Evolutionary conservation across 768 basidiomycete genomes (phyloP).

Genomic region (Lactarius trivialis): DNA sequence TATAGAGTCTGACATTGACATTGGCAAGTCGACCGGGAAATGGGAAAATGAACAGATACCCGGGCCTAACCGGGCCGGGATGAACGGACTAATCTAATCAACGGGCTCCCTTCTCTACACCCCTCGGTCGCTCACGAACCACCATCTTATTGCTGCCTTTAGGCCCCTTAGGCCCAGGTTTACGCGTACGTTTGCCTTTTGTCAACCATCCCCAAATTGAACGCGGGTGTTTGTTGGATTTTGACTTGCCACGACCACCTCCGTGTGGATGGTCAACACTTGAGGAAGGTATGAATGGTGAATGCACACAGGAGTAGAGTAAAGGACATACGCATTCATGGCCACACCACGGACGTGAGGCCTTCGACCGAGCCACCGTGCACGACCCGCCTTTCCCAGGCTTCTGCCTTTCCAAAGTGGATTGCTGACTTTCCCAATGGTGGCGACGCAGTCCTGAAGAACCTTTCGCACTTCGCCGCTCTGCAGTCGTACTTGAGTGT

Average conservation of each 20-base stretch:
- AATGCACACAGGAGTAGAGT: background rate
- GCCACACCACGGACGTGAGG: conserved; percentile 91
- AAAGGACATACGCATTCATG: conserved; percentile 77
- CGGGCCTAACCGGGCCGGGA: conserved; percentile 1
- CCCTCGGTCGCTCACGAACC: conserved; percentile 76
- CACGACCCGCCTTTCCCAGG: conserved; percentile 88
- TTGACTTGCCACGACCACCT: conserved; percentile 96
- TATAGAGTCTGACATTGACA: conserved; percentile 12
- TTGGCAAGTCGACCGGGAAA: background rate
- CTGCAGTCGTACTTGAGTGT: conserved; percentile 78
- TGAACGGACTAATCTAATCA: background rate
- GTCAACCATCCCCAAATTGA: conserved; percentile 91
- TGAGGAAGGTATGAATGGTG: conserved; percentile 9
- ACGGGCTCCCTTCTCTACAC: conserved; percentile 42
- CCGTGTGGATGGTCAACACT: conserved; percentile 93
- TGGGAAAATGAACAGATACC: background rate
- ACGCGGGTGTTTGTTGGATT: conserved; percentile 90
- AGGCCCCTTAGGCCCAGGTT: conserved; percentile 85
- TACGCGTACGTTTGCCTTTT: conserved; percentile 88
- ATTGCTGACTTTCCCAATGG: conserved; percentile 90
- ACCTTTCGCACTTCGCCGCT: conserved; percentile 91
- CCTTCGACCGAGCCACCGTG: conserved; percentile 78
- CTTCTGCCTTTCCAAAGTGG: conserved; percentile 77
- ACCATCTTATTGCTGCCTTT: conserved; percentile 90
- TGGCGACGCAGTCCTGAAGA: conserved; percentile 74